Base-by-base conservation (phyloP, 2,329 filamentous ascomycete species). In the Microdochium trichocladiopsis region DNA sequence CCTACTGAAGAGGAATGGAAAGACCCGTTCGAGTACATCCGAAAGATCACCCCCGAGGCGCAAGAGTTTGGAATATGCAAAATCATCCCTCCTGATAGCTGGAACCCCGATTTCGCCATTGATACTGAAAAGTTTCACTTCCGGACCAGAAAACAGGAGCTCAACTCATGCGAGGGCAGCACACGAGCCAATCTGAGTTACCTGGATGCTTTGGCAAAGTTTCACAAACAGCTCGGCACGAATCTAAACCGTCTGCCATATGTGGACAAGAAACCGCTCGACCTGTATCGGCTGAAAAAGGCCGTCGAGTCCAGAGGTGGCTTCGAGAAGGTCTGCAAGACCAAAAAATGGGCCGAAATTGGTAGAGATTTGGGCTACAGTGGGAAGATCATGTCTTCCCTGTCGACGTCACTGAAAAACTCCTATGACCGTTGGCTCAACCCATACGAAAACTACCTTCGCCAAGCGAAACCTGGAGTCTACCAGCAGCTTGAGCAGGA, bases 61-160 rank as follows among this genome's bases (percentile, higher is more conserved):
- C 82, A 79, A 58, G 84, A 92, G 62, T 97, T 88, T 70, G 94
- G 94, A 50, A 88, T 99, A 51, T 92, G 91, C 79, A 96, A 96
- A 71, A 90, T 99, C 56, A 88, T 99, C 52, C 94, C 94, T 4
- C 94, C 94, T 1, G 90, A 94, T 57, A 84, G 80, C 31, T 99
- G 94, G 94, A 93, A 95, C 63, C 94, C 94, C 8, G 80, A 90
- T 16, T 97, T 99, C 68, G 92, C 92, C 45, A 95, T 99, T 64
- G 91, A 99, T 66, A 97, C 93, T 22, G 91, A 96, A 92, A 89
- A 86, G 70, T 99, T 99, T 64, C 94, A 99, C 69, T 99, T 99
- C 66, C 85, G 91, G 58, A 99, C 94, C 14, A 84, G 94, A 66
- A 91, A 95, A 67, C 94, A 99, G 69, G 93, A 97, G 70, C 77